Base-by-base conservation (phyloP, 805 yeast species). In the Barnettozyma wickerhamii region DNA sequence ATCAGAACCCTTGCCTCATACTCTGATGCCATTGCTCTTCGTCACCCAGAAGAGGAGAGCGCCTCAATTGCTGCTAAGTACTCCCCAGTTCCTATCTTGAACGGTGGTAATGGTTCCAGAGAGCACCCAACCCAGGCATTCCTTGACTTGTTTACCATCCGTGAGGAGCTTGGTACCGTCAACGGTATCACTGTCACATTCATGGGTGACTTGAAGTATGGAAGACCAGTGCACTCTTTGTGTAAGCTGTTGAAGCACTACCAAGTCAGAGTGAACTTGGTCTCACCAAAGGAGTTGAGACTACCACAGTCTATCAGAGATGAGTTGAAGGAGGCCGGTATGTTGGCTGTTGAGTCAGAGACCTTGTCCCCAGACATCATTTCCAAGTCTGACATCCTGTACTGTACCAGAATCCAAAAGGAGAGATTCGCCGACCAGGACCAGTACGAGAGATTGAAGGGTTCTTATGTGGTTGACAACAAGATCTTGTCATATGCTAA, bases 81-180 rank as follows among this genome's bases (percentile, higher is more conserved):
- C 71, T 88, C 97, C 19, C 96, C 96, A 41, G 89, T 95, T 53
- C 99, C 99, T 43, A 87, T 95, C 50, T 80, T 93, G 63, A 93
- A 93, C 60, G 99, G 96, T 60, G 99, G 99, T 60, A 93, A 93
- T 63, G 99, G 99, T 29, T 74, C 96, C 39, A 82, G 88, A 65
- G 99, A 93, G 72, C 99, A 93, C 66, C 99, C 99, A 58, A 86
- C 98, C 19, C 99, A 93, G 70, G 99, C 99, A 3, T 86, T 93
- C 72, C 74, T 95, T 59, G 99, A 93, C 64, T 72, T 93, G 66
- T 93, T 91, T 77, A 93, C 99, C 39, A 93, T 93, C 56, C 87
- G 99, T 71, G 99, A 93, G 68, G 99, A 93, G 71, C 74, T 93
- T 50, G 99, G 99, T 63, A 88, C 98, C 45, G 97, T 95, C 41